Conservation (phyloP, 2,329 filamentous ascomycete genomes). For the Sclerotinia subarctica region DNA sequence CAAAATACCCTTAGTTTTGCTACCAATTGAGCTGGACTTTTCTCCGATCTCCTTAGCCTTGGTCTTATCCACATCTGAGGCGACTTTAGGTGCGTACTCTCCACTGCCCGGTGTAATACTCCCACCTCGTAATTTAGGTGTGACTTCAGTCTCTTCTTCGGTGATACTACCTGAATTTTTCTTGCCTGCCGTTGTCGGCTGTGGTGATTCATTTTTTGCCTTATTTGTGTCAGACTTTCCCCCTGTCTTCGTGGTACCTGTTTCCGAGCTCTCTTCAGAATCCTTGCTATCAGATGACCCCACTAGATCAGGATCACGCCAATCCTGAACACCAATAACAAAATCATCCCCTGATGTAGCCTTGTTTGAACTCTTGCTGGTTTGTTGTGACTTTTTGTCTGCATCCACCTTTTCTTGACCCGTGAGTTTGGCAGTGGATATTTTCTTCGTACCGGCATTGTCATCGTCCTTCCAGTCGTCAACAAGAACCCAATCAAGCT, state of each 20-base stretch:
- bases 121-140: constrained; percentile 52
- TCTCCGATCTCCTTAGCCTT: constrained; percentile 27
- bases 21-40: constrained; percentile 22
- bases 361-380: constrained; percentile 24
- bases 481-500: constrained; percentile 68
- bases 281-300: constrained; percentile 35
- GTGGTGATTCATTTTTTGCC: constrained; percentile 25
- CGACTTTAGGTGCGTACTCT: constrained; percentile 52
- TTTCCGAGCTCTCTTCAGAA: constrained; percentile 36
- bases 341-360: constrained; percentile 58
- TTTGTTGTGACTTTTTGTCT: constrained; percentile 32
- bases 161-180: constrained; percentile 34
- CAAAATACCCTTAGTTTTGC: constrained; percentile 43
- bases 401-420: constrained; percentile 37
- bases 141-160: constrained; percentile 37
- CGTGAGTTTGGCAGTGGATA: constrained; percentile 44
- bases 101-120: constrained; percentile 71
- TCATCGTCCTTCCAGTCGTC: constrained; percentile 63
- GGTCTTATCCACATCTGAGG: constrained; percentile 29
- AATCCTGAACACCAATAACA: constrained; percentile 81
- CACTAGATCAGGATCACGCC: constrained; percentile 75
- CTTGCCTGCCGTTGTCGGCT: constrained; percentile 29
- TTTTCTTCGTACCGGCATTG: constrained; percentile 38
- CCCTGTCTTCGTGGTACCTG: constrained; percentile 28
- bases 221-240: constrained; percentile 35